Base-by-base conservation (phyloP, 2,329 filamentous ascomycete genomes). In the Trichoderma sp. region DNA sequence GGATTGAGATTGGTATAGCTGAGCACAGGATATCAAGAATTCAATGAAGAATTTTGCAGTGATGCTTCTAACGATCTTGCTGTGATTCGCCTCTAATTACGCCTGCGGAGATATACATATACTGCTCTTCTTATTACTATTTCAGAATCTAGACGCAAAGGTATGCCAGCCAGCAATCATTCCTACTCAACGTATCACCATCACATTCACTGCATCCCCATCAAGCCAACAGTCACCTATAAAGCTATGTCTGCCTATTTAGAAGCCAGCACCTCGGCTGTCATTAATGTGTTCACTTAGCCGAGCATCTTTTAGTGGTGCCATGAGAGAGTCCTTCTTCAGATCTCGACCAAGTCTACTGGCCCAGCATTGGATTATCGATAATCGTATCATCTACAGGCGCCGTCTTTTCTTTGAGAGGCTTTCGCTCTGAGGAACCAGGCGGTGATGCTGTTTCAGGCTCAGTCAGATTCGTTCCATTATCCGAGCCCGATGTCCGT, bases 391-490 rank as follows among this genome's bases (percentile, higher is more conserved):
- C 14, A 4, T 12, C 27, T 35, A 18, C n/a, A 9, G 1, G 38
- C 6, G 38, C 0, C 4, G 6, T 5, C 14, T 53, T 72, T 18
- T 53, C 11, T 9, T 53, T n/a, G n/a, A n/a, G n/a, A 11, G 21
- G 2, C n/a, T 35, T 64, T 27, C n/a, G n/a, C 16, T 18, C 24
- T 1, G 41, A 41, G 0, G 60, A 53, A 24, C 35, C 31, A 27
- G 9, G 16, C 7, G 71, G 31, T n/a, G 60, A 29, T 8, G 59
- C 5, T 14, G 16, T 8, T 14, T 74, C 71, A 11, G 63, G 63
- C 21, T 74, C 71, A 8, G 63, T 74, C 18, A 74, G 45, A 7
- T 50, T 66, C 27, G 71, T 74, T 29, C 35, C 63, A 5, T 73
- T 50, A 21, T 67, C 63, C n/a, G 71, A 74, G 35, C 24, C 29